Evolutionary conservation across 208 protist genomes (phyloP).

Genomic region (Crithidia mellificae): DNA sequence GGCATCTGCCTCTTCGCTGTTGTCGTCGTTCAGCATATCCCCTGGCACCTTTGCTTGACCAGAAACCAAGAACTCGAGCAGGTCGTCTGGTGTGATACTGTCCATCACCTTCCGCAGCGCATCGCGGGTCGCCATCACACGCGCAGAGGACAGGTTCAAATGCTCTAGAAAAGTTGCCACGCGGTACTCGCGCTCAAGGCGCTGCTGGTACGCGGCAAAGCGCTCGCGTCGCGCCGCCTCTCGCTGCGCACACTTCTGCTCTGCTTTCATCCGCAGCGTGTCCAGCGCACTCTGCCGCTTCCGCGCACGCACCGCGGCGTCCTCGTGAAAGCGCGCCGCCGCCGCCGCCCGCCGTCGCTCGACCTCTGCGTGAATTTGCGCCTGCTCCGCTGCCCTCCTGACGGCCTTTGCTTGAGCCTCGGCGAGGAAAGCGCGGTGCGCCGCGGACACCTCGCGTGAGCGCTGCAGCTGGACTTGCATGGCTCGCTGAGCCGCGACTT

Average conservation of each 20-base stretch:
- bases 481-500: constrained; percentile 1
- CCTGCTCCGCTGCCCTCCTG: constrained; percentile 21
- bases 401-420: constrained; percentile 2
- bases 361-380: constrained; percentile 30
- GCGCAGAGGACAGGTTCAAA: constrained; percentile 47
- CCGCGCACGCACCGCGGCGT: constrained; percentile 23
- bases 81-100: constrained; percentile 65
- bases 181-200: constrained; percentile 42
- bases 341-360: constrained; percentile 26
- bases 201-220: constrained; percentile 34
- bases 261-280: constrained; percentile 31
- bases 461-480: constrained; percentile 14
- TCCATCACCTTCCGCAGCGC: constrained; percentile 38
- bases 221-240: constrained; percentile 33
- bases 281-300: constrained; percentile 35
- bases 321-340: constrained; percentile 14
- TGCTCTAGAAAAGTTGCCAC: constrained; percentile 66
- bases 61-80: constrained; percentile 80
- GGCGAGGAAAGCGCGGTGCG: constrained; percentile 11
- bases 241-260: constrained; percentile 20
- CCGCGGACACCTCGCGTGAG: constrained; percentile 5
- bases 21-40: constrained; percentile 51
- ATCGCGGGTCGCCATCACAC: constrained; percentile 43
- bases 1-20: background rate
- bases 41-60: constrained; percentile 58